Evolutionary conservation across 768 basidiomycete genomes (phyloP), one percentile per base, ranked within the genome.

Genomic region (Cystobasidium ongulense): DNA sequence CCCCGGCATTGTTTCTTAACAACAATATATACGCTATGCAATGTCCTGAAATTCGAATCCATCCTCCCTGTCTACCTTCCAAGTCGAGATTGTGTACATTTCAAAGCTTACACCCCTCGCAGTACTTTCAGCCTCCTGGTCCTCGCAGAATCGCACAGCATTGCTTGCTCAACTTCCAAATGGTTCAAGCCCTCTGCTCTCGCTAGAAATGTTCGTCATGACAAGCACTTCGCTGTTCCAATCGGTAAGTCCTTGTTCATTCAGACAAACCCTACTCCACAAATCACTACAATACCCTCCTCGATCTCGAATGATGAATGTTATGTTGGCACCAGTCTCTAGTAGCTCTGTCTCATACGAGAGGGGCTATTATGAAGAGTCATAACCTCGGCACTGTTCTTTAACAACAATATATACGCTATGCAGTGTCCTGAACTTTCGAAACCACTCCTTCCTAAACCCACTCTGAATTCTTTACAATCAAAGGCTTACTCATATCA

Each of bases 271-370:
- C 18, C 39, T 41, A 41, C 46, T 50, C 46, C 21, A 50, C 18
- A 4, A 11, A 17, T 41, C 27, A 3, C 35, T 61, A 50, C 38
- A n/a, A 38, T 39, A 3, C 27, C 17, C 57, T 59, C 5, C 57
- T 7, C 38, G n/a, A 15, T 46, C 43, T n/a, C 63, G 23, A 27
- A 63, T 62, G 71, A 68, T 75, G 46, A 71, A 31, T 59, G 68
- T 71, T 71, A 52, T 57, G 68, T 71, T 71, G 68, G 68, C 68
- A 71, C 68, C 68, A 71, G 68, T 71, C 68, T 59, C 33, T 57
- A 54, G 31, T 35, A n/a, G 17, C 36, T n/a, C 21, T 21, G 25
- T 41, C 33, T 25, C 31, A 46, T 54, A 7, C 21, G 29, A 18
- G 50, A 38, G 54, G 29, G 43, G n/a, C 23, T 36, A 53, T 43